Evolutionary conservation across 129 eudicot species (phyloP).

Genomic region (Lonicera japonica): DNA sequence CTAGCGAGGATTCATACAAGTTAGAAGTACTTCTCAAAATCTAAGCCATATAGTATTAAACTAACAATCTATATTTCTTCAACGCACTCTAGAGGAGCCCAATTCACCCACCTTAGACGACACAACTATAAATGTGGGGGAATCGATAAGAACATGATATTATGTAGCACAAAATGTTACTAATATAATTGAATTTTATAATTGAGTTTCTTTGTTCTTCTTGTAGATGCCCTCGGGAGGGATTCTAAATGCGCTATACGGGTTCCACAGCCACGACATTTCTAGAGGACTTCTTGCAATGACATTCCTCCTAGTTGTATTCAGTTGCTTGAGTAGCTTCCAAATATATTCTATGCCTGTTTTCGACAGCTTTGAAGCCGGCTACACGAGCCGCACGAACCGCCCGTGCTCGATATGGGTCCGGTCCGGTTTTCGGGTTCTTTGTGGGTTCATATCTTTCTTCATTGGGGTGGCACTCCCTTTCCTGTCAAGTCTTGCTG

Average conservation of each 20-base stretch:
- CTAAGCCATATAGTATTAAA: too few species aligned
- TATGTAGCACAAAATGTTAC: too few species aligned
- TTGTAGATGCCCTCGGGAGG: slow-evolving; percentile 89
- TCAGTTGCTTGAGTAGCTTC: slow-evolving; percentile 87
- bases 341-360: slow-evolving; percentile 97
- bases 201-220: neutral
- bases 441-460: slow-evolving; percentile 64
- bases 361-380: slow-evolving; percentile 88
- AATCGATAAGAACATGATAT: too few species aligned
- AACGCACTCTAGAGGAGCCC: too few species aligned
- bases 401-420: slow-evolving; percentile 94
- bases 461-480: slow-evolving; percentile 89
- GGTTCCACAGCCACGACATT: slow-evolving; percentile 75
- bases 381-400: slow-evolving; percentile 83
- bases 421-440: slow-evolving; percentile 79
- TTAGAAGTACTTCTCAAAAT: too few species aligned
- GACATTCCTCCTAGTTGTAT: slow-evolving; percentile 79
- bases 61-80: too few species aligned
- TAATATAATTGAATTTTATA: too few species aligned
- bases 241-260: slow-evolving; percentile 68
- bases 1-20: too few species aligned
- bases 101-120: too few species aligned
- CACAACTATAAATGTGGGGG: too few species aligned
- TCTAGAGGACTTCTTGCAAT: slow-evolving; percentile 73
- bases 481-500: slow-evolving; percentile 89